Evolutionary conservation across 148 eudicot genomes (phyloP).

Genomic region (Selenicereus undatus): DNA sequence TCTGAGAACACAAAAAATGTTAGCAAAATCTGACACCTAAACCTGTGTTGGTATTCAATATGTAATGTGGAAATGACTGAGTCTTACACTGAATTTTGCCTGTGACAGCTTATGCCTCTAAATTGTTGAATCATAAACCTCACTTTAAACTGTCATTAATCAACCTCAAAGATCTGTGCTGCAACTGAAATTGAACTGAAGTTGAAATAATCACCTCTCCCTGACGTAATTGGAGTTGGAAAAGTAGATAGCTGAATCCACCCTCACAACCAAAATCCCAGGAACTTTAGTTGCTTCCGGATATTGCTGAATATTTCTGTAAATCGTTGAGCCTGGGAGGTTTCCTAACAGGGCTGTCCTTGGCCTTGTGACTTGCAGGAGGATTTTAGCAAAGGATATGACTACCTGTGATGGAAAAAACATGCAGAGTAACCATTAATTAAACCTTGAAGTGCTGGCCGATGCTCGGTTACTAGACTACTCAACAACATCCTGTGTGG

Average conservation of each 20-base stretch:
- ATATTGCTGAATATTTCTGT: constrained; percentile 68
- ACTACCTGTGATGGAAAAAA: constrained; percentile 43
- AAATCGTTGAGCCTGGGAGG: constrained; percentile 67
- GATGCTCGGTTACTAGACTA: neutral
- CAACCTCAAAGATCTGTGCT: neutral
- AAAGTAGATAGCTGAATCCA: constrained; percentile 82
- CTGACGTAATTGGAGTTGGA: constrained; percentile 73
- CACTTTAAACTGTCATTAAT: neutral
- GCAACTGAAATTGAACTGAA: neutral
- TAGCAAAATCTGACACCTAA: neutral
- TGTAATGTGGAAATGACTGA: too few species aligned
- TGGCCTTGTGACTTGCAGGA: constrained; percentile 84
- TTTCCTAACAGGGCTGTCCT: constrained; percentile 70
- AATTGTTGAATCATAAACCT: too few species aligned
- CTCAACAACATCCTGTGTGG: too few species aligned
- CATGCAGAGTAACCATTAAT: neutral
- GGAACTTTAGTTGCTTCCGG: constrained; percentile 73
- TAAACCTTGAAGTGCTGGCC: neutral
- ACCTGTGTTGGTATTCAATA: too few species aligned
- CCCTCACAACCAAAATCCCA: constrained; percentile 63
- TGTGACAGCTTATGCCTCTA: too few species aligned
- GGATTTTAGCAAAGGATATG: constrained; percentile 78
- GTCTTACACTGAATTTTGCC: too few species aligned
- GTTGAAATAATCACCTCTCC: constrained; percentile 43
- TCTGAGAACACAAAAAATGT: neutral